Conservation (phyloP, 23 red algal genomes). For the Gracilaria caudata region DNA sequence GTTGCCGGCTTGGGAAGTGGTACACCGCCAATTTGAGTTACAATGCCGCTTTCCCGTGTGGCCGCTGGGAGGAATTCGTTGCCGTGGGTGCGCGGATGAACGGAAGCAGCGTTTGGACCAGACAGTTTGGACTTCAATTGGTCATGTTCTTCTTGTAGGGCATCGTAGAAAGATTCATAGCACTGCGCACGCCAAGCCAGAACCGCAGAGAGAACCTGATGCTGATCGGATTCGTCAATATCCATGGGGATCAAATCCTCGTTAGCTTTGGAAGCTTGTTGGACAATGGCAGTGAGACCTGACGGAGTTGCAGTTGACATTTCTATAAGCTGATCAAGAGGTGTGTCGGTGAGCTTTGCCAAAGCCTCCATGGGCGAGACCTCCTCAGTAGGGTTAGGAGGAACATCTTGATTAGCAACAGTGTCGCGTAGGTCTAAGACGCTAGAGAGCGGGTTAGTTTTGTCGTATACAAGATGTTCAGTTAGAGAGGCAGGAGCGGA, state of each 20-base stretch:
- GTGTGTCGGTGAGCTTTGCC: not conserved
- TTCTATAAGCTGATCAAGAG: not conserved
- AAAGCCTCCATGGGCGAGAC: not conserved
- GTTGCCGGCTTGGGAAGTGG: no score
- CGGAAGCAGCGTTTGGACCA: no score
- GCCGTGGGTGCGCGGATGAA: no score
- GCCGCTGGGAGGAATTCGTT: not conserved
- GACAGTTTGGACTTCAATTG: not conserved
- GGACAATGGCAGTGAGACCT: not conserved
- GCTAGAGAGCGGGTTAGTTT: not conserved
- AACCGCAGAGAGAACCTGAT: not conserved
- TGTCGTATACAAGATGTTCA: not conserved
- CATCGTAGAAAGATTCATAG: not conserved
- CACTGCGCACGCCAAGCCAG: not conserved
- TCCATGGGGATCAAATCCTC: not conserved
- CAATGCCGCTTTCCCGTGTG: not conserved
- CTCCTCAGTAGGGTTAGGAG: not conserved
- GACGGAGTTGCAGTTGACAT: not conserved
- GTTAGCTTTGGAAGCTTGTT: not conserved
- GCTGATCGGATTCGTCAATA: not conserved
- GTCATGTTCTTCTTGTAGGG: not conserved
- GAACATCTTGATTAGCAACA: not conserved
- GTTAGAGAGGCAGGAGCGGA: not conserved
- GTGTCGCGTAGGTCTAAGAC: not conserved
- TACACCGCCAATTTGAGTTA: not conserved